These are phyloP conservation scores for Didymella pinodella DNA, from an alignment of 2,329 filamentous ascomycete genomes.

Conservation along the genomic window DNA sequence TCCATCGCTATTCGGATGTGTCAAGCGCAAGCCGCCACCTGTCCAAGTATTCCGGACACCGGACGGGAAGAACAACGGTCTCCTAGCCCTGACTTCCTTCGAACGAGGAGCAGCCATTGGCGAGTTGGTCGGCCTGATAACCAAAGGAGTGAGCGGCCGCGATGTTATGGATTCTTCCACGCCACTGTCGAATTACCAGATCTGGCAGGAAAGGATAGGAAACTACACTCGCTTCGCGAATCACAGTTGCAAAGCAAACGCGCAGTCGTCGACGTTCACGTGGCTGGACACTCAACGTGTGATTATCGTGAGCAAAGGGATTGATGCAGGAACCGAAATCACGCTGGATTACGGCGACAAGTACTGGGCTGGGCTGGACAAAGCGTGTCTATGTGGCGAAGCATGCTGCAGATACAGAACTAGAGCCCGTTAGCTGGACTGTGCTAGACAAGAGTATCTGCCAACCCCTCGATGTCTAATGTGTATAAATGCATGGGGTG, in stretches of 20 bases:
- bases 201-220: slow-evolving; percentile 64
- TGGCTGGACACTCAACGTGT: slow-evolving; percentile 65
- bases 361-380: slow-evolving; percentile 65
- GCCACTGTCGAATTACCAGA: slow-evolving; percentile 65
- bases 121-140: slow-evolving; percentile 65
- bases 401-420: slow-evolving; percentile 58
- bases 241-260: slow-evolving; percentile 65
- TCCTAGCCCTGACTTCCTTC: slow-evolving; percentile 57
- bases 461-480: not conserved
- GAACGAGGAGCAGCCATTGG: slow-evolving; percentile 62
- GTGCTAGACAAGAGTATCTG: not conserved
- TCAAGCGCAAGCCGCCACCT: slow-evolving; percentile 52
- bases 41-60: slow-evolving; percentile 63
- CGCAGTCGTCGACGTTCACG: slow-evolving; percentile 64
- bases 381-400: slow-evolving; percentile 64
- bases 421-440: slow-evolving; percentile 5
- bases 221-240: slow-evolving; percentile 68
- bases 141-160: slow-evolving; percentile 59
- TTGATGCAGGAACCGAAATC: slow-evolving; percentile 62
- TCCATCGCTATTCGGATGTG: slow-evolving; percentile 60
- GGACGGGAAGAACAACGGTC: slow-evolving; percentile 64
- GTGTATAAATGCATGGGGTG: not conserved
- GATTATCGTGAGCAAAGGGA: slow-evolving; percentile 63
- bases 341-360: slow-evolving; percentile 67
- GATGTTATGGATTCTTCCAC: slow-evolving; percentile 63